Percentiles rank a stretch among this genome's conserved stretches.
These are phyloP conservation scores for Diutina catenulata DNA, from an alignment of 1,139 yeast genomes.

Conservation along the genomic window DNA sequence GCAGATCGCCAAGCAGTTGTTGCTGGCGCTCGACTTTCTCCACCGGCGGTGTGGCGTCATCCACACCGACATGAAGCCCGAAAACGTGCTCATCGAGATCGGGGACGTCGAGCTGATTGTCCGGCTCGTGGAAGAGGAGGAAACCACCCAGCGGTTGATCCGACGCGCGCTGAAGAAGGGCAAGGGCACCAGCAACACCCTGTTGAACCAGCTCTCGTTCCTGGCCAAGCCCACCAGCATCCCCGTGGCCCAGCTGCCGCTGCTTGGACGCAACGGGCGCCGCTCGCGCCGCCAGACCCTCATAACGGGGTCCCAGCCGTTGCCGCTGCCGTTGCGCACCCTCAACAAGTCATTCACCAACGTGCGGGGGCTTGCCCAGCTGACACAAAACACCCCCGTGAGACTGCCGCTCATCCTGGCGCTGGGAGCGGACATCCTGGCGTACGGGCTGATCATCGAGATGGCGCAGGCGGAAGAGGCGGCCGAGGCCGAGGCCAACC, in stretches of 20 bases:
- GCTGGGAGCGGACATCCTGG: slow-evolving; percentile 4
- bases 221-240: slow-evolving; percentile 5
- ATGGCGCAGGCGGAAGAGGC: slow-evolving; percentile 3
- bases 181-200: background rate
- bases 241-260: slow-evolving; percentile 23
- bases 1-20: slow-evolving; percentile 26
- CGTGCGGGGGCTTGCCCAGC: background rate
- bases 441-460: slow-evolving; percentile 5
- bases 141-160: slow-evolving; percentile 8
- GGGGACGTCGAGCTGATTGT: slow-evolving; percentile 27
- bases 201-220: background rate
- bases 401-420: slow-evolving; percentile 5
- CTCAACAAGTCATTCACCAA: slow-evolving; percentile 5
- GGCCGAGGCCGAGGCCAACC: slow-evolving; percentile 1
- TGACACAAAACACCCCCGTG: slow-evolving; percentile 5
- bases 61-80: slow-evolving; percentile 36
- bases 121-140: slow-evolving; percentile 21
- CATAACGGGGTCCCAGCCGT: background rate
- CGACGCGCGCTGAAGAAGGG: background rate
- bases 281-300: slow-evolving; percentile 56
- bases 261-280: slow-evolving; percentile 36
- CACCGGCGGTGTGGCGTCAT: slow-evolving; percentile 30
- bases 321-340: slow-evolving; percentile 2
- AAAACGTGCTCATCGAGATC: slow-evolving; percentile 29
- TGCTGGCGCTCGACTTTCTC: slow-evolving; percentile 27